Base-by-base conservation (phyloP, 1,284 basidiomycete species). In the Cryptococcus wingfieldii region DNA sequence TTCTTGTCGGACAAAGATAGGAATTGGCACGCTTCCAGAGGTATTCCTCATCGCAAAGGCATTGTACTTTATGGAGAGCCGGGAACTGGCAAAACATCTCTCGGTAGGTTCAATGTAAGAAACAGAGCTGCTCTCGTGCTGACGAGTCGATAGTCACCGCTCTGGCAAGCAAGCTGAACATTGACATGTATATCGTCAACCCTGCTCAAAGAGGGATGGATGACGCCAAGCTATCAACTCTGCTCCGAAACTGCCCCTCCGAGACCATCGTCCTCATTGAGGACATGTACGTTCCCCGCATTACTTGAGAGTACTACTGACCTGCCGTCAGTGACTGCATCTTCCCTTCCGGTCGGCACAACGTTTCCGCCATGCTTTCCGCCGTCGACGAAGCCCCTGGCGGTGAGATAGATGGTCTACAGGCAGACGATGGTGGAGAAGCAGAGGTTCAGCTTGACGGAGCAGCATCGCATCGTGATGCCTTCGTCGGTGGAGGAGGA, bases 161-260 rank as follows among this genome's bases (percentile, higher is more conserved):
- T 6, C 44, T 68, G 7, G 68, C 68, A 5, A 65, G 63, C 39
- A 59, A 60, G 50, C 51, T 70, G 18, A 38, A 47, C 8, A 56
- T 70, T 5, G 59, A 67, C 38, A 63, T 70, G 47, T 68, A 68
- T 47, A 56, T 66, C 13, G 60, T 70, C 52, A 68, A 65, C 51
- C 66, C 66, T 5, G 54, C 60, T 31, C 55, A 56, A 38, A 19
- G 58, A 52, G 66, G 68, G 67, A 69, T 69, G 67, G 67, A 69
- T 51, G 66, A 69, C 46, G 62, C 58, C 28, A 68, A 67, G 42
- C 53, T 69, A 5, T 51, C 50, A 50, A 61, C 60, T 39, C 48
- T 61, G 2, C 66, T 69, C 55, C 53, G 67, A 19, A 52, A 51
- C n/a, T 66, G 66, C 51, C 61, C 66, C 12, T 19, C 64, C 4